phyloP scores from a whole-genome alignment of 306 rosid genomes.

The Gynostemma pentaphyllum region DNA sequence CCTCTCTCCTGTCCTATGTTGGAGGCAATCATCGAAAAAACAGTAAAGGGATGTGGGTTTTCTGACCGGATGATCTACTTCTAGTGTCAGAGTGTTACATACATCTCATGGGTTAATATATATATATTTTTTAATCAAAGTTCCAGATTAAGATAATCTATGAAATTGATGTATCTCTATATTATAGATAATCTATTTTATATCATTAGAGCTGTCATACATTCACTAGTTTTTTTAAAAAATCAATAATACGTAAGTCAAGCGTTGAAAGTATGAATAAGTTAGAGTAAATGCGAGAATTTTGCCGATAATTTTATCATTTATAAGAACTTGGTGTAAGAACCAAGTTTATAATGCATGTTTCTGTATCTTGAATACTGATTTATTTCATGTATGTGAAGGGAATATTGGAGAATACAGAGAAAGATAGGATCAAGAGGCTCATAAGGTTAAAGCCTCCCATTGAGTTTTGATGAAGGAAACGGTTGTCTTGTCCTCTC shows the following conservation, averaged over 20 bases:
- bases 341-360: no score
- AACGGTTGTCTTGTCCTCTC: neutral
- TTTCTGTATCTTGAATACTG: neutral
- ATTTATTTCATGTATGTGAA: conserved; percentile 20
- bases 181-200: neutral
- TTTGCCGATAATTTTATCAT: no score
- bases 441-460: conserved; percentile 84
- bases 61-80: neutral
- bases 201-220: no score
- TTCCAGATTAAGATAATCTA: neutral
- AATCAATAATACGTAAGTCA: no score
- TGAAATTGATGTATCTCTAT: no score
- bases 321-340: no score
- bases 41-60: neutral
- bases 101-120: neutral
- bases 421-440: conserved; percentile 84
- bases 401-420: conserved; percentile 87
- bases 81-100: neutral
- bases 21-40: neutral
- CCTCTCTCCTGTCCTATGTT: neutral
- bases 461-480: conserved; percentile 31
- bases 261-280: no score
- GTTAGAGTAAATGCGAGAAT: no score
- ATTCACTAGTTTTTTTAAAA: no score
- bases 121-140: no score